phyloP scores from a whole-genome alignment of 1,284 basidiomycete genomes.

The Amylostereum areolatum region DNA sequence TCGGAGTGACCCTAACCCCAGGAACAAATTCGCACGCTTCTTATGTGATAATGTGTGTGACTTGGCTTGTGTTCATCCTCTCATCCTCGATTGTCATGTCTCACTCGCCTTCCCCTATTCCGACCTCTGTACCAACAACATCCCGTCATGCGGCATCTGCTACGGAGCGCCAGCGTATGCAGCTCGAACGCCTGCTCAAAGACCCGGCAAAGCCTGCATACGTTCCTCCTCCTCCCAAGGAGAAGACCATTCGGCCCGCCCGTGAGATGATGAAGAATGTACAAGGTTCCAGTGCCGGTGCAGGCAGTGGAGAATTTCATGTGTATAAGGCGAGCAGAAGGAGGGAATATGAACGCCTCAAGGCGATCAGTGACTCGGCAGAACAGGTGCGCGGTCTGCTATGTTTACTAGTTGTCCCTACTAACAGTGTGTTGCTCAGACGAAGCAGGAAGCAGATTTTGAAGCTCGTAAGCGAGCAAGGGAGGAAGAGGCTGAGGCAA shows the following conservation, averaged over 20 bases:
- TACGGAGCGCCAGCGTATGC: constrained; percentile 66
- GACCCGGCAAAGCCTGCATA: constrained; percentile 79
- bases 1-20: too few relatives aligned
- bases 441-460: constrained; percentile 60
- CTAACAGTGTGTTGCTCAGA: constrained; percentile 35
- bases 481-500: constrained; percentile 68
- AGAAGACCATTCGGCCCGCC: constrained; percentile 73
- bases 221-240: constrained; percentile 69
- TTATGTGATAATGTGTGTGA: too few relatives aligned
- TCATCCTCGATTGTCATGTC: constrained; percentile 10
- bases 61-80: neutral
- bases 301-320: constrained; percentile 94
- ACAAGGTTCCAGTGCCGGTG: constrained; percentile 88
- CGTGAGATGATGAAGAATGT: constrained; percentile 99
- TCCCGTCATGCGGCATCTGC: constrained; percentile 63
- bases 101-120: constrained; percentile 21
- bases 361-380: constrained; percentile 81
- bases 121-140: constrained; percentile 19
- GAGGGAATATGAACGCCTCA: constrained; percentile 92
- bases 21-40: too few relatives aligned
- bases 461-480: constrained; percentile 58
- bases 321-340: constrained; percentile 96
- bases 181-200: constrained; percentile 82
- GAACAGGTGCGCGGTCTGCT: constrained; percentile 53
- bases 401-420: neutral